A percentile compares a stretch with the other conserved stretches of the same genome.
phyloP scores from a whole-genome alignment of 768 basidiomycete species.

The Hortiboletus campestris region DNA sequence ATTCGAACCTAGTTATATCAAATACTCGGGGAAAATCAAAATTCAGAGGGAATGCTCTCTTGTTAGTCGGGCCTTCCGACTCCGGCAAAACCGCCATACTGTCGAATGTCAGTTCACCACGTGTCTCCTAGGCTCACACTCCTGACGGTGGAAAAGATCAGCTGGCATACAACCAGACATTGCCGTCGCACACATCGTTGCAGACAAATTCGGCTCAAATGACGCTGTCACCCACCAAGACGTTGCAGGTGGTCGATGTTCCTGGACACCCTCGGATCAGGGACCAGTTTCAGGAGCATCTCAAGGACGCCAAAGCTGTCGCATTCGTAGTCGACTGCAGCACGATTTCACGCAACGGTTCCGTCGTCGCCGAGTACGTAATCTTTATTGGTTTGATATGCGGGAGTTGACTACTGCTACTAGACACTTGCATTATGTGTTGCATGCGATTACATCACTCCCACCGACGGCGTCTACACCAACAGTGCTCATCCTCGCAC shows the following conservation, averaged over 20 bases:
- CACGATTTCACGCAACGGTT: constrained; percentile 71
- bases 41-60: constrained; percentile 55
- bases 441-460: constrained; percentile 68
- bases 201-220: constrained; percentile 63
- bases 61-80: constrained; percentile 75
- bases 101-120: constrained; percentile 51
- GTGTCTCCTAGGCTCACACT: background rate
- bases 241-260: constrained; percentile 63
- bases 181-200: constrained; percentile 74
- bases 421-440: constrained; percentile 72
- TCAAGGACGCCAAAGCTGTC: constrained; percentile 60
- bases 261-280: constrained; percentile 85
- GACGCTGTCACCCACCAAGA: constrained; percentile 41
- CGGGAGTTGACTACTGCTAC: background rate
- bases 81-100: constrained; percentile 81
- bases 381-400: background rate
- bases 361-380: constrained; percentile 77
- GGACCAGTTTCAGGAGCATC: constrained; percentile 66
- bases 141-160: constrained; percentile 30
- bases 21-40: constrained; percentile 43
- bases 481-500: constrained; percentile 63
- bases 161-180: constrained; percentile 63
- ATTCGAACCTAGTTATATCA: constrained; percentile 42
- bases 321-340: constrained; percentile 81
- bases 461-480: constrained; percentile 69